phyloP scores from a whole-genome alignment of 129 eudicot genomes.

The Cynara cardunculus region DNA sequence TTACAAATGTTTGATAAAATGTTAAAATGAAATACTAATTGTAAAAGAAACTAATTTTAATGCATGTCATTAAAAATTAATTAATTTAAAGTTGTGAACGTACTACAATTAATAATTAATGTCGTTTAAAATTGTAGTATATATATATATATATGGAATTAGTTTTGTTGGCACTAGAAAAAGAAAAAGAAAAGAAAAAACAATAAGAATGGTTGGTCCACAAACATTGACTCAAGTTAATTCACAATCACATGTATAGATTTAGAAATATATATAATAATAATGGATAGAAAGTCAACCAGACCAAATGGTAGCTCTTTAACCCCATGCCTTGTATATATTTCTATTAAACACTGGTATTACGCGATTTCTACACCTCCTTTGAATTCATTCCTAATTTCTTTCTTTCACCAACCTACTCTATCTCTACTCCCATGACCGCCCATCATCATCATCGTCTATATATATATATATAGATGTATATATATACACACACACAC shows the following conservation, averaged over 20 bases:
- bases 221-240: slow-evolving; percentile 10
- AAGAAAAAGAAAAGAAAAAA: neutral
- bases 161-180: neutral
- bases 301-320: neutral
- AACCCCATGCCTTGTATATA: neutral
- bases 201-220: slow-evolving; percentile 1
- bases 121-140: too few species aligned
- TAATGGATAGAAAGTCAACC: neutral
- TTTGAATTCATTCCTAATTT: neutral
- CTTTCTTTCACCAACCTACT: neutral
- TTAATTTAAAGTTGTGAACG: too few species aligned
- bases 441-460: neutral
- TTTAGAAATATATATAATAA: neutral
- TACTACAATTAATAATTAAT: too few species aligned
- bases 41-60: too few species aligned
- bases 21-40: too few species aligned
- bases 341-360: slow-evolving; percentile 23
- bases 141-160: too few species aligned
- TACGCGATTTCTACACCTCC: slow-evolving; percentile 28
- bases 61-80: too few species aligned
- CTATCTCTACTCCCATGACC: neutral
- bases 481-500: too few species aligned
- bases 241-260: slow-evolving; percentile 21
- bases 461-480: neutral
- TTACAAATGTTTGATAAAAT: too few species aligned